Base-by-base conservation (phyloP, 2,329 filamentous ascomycete species). In the Dothideomycetes sp. region DNA sequence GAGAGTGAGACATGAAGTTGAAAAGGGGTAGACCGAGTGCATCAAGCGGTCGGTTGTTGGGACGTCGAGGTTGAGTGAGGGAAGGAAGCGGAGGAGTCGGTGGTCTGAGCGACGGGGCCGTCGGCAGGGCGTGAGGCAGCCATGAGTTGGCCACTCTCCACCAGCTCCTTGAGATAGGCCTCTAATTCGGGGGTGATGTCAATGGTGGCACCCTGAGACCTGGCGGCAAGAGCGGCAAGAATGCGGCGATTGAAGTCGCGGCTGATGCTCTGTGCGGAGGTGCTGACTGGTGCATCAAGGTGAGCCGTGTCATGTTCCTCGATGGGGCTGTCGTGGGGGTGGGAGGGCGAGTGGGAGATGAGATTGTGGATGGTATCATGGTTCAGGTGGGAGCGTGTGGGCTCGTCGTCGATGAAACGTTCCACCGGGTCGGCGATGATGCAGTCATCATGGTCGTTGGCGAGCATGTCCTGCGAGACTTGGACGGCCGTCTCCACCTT, bases 131-230 rank as follows among this genome's bases (percentile, higher is more conserved):
- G 33, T 5, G 39, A 41, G 3, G 39, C 36, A 19, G 39, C 39
- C 7, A 37, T 8, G 14, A 50, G 40, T 11, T 47, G 47, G 24
- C 52, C 51, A 27, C 51, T 50, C 42, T 58, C 56, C 17, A 47
- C 47, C 42, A 57, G 52, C 36, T 58, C 55, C 36, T 59, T 59
- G 40, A 59, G 52, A 30, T 53, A 55, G 37, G 54, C 51, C 42
- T 59, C 56, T 30, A 58, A 47, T 17, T 59, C 54, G 10, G 55
- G 54, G 16, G 53, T 49, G 34, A 59, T 45, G 7, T 43, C 41
- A 18, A 43, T 27, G 19, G 42, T 48, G 34, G 50, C 51, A 11
- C 56, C 56, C 43, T 52, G 50, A 31, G 54, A 49, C 47, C 50
- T 50, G 4, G 54, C 55, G 5, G 48, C 43, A 22, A 57, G 49